Conservation (phyloP, 441 rosid genomes). For the Populus tomentosa region DNA sequence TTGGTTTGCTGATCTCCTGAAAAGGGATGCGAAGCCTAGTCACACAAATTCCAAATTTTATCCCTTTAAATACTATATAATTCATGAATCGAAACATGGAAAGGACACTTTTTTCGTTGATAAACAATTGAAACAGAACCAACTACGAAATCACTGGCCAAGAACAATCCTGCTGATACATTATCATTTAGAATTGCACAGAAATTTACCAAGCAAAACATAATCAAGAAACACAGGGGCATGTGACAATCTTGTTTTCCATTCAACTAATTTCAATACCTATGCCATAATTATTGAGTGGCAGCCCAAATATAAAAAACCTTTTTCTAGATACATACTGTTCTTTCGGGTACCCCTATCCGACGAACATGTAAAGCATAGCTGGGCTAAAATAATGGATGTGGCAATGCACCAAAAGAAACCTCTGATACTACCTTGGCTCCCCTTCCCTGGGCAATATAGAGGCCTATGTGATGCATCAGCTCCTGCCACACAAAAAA, state of each 20-base stretch:
- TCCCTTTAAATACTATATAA: background rate
- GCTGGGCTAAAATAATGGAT: background rate
- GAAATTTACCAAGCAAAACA: no score
- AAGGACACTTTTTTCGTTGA: background rate
- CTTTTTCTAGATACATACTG: no score
- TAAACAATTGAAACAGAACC: no score
- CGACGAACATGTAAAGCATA: no score
- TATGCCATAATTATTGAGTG: no score
- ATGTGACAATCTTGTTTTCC: background rate
- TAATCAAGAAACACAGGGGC: background rate
- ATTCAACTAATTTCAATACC: background rate
- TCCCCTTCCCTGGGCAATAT: conserved; percentile 83
- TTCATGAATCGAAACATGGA: background rate
- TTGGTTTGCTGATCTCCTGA: background rate
- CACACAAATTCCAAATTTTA: background rate
- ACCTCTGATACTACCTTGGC: conserved; percentile 79
- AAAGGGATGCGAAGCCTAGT: background rate
- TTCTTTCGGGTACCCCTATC: no score
- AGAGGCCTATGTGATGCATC: conserved; percentile 88
- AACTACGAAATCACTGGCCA: background rate
- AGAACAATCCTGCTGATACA: background rate
- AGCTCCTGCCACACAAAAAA: conserved; percentile 49
- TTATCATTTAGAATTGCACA: no score
- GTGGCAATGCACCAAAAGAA: conserved; percentile 26
- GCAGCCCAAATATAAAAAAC: no score